Conservation (phyloP, 306 rosid species). For the Betula pendula region DNA sequence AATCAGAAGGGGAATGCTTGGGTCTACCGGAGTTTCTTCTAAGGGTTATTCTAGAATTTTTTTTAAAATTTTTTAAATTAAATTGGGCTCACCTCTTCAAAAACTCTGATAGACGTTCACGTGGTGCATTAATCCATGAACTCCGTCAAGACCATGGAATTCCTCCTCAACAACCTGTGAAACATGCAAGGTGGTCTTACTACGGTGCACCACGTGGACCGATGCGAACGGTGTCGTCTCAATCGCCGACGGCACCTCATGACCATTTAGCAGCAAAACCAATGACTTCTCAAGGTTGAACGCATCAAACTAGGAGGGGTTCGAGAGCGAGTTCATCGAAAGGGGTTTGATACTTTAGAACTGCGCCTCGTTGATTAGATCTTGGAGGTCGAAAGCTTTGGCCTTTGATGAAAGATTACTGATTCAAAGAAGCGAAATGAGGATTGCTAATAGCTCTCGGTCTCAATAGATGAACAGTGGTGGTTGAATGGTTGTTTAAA, state of each 20-base stretch:
- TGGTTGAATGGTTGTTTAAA: no score
- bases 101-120: no score
- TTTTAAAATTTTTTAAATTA: no score
- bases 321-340: constrained; percentile 59
- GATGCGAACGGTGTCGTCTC: constrained; percentile 66
- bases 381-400: constrained; percentile 65
- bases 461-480: constrained; percentile 85
- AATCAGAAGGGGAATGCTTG: no score
- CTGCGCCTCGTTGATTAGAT: constrained; percentile 66
- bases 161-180: constrained; percentile 82
- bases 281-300: constrained; percentile 72
- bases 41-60: no score
- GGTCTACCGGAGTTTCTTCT: no score
- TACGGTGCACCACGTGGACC: constrained; percentile 80
- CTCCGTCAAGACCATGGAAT: constrained; percentile 75
- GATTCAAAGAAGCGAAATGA: constrained; percentile 86
- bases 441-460: constrained; percentile 74
- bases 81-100: no score
- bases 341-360: constrained; percentile 73
- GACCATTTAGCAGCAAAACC: constrained; percentile 61
- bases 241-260: constrained; percentile 74
- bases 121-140: no score
- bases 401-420: constrained; percentile 88
- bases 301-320: constrained; percentile 75
- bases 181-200: constrained; percentile 84